Evolutionary conservation across 73 alveolate species (phyloP).

Genomic region (Breviolum minutum): DNA sequence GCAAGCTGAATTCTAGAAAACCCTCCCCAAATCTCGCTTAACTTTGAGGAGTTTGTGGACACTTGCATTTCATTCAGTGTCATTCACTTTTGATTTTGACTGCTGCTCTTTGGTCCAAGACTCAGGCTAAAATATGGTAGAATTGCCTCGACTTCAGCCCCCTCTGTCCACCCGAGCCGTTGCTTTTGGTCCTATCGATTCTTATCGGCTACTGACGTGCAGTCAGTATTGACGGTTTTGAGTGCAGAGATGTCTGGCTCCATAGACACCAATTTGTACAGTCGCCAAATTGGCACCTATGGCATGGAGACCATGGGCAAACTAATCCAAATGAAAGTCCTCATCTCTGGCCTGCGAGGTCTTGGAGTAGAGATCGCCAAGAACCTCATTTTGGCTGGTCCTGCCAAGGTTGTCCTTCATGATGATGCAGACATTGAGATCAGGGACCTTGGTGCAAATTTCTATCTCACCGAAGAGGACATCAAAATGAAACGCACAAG

Average conservation of each 20-base stretch:
- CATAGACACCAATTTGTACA: constrained; percentile 99
- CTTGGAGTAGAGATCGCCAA: constrained; percentile 98
- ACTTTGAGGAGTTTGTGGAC: neutral
- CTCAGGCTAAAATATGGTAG: neutral
- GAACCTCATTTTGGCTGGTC: constrained; percentile 99
- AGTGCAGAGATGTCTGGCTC: constrained; percentile 4
- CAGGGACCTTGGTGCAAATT: constrained; percentile 99
- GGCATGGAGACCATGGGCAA: constrained; percentile 99
- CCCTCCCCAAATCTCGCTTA: neutral
- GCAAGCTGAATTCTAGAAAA: too few species aligned
- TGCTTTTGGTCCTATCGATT: neutral
- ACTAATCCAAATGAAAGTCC: constrained; percentile 98
- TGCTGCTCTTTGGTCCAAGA: neutral
- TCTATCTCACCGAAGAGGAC: constrained; percentile 98
- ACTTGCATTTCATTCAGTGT: neutral
- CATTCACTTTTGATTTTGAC: neutral
- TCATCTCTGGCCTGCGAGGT: constrained; percentile 97
- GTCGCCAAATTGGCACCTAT: constrained; percentile 99
- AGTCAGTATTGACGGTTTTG: neutral
- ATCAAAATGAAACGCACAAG: neutral
- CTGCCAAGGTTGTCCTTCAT: constrained; percentile 66
- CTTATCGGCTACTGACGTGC: neutral
- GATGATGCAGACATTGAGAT: constrained; percentile 24
- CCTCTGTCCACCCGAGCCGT: neutral
- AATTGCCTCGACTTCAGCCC: neutral